phyloP scores from a whole-genome alignment of 2,329 filamentous ascomycete genomes.

The Arthrinium phaeospermum region DNA sequence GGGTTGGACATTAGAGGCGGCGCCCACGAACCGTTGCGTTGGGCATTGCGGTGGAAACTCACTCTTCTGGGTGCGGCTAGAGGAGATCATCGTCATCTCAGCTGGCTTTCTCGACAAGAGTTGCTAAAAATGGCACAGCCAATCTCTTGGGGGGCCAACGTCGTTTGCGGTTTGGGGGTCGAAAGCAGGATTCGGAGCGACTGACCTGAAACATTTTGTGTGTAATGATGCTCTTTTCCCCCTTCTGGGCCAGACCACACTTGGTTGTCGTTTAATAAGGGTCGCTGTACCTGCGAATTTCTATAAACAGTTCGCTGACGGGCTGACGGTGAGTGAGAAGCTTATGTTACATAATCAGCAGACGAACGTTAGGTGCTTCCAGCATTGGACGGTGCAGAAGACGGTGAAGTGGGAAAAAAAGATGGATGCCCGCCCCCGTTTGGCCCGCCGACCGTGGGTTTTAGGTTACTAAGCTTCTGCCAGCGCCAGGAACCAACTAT shows the following conservation, averaged over 20 bases:
- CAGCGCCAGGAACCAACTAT: no score
- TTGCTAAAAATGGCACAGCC: not conserved
- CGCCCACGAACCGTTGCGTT: no score
- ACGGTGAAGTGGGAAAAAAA: not conserved
- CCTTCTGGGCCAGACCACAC: not conserved
- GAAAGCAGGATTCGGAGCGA: not conserved
- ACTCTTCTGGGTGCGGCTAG: constrained; percentile 40
- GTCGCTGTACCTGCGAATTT: not conserved
- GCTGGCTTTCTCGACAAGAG: not conserved
- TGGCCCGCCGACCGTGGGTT: not conserved
- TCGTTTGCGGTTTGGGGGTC: not conserved
- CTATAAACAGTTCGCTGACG: not conserved
- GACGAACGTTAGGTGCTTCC: not conserved
- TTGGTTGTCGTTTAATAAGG: not conserved
- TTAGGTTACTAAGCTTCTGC: not conserved
- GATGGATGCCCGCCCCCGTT: not conserved
- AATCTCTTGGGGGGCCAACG: not conserved
- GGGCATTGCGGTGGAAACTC: constrained; percentile 1
- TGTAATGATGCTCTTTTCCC: no score
- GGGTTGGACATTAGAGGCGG: not conserved
- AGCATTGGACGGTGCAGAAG: no score
- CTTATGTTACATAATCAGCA: not conserved
- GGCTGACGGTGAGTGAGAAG: not conserved
- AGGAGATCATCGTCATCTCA: not conserved
- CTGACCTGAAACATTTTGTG: constrained; percentile 18